Conservation (phyloP, 2,329 filamentous ascomycete genomes). For the Teratosphaeria destructans region DNA sequence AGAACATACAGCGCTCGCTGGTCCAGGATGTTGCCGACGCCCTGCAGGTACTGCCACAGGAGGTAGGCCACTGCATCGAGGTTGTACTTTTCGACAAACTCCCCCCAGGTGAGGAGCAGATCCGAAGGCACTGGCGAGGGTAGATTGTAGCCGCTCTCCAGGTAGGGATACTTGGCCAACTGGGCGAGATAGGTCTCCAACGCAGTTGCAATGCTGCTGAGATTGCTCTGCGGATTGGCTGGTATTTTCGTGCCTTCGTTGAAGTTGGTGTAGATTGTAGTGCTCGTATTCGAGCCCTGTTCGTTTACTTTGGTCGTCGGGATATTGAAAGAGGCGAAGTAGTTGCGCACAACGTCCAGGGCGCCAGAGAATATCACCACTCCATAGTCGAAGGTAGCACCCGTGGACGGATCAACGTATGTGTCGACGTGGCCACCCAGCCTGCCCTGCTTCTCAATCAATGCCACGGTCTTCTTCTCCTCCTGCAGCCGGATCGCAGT, state of each 20-base stretch:
- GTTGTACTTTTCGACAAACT: slow-evolving; percentile 40
- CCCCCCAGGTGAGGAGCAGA: slow-evolving; percentile 37
- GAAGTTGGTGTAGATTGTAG: slow-evolving; percentile 24
- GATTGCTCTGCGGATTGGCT: not conserved
- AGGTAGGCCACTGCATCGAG: slow-evolving; percentile 33
- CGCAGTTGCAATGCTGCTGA: slow-evolving; percentile 4
- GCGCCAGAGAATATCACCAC: slow-evolving; percentile 33
- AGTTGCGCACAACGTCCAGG: slow-evolving; percentile 5
- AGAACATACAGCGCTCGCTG: slow-evolving; percentile 38
- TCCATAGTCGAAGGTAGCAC: slow-evolving; percentile 27
- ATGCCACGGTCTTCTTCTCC: slow-evolving; percentile 25
- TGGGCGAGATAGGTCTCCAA: slow-evolving; percentile 18
- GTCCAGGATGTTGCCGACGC: slow-evolving; percentile 35
- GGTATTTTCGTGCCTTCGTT: slow-evolving; percentile 2
- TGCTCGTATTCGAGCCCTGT: not conserved
- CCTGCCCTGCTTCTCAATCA: slow-evolving; percentile 30
- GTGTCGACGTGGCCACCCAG: slow-evolving; percentile 43
- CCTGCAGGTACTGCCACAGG: slow-evolving; percentile 34
- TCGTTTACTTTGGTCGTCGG: not conserved
- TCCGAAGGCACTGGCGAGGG: slow-evolving; percentile 36
- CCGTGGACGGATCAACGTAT: slow-evolving; percentile 31
- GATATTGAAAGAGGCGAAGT: not conserved
- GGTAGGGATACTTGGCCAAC: slow-evolving; percentile 24
- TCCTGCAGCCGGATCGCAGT: slow-evolving; percentile 32
- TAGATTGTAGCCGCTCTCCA: slow-evolving; percentile 34